A percentile compares a stretch with the other conserved stretches of the same genome.
Conservation (phyloP, 768 basidiomycete genomes). For the Terana coerulea region DNA sequence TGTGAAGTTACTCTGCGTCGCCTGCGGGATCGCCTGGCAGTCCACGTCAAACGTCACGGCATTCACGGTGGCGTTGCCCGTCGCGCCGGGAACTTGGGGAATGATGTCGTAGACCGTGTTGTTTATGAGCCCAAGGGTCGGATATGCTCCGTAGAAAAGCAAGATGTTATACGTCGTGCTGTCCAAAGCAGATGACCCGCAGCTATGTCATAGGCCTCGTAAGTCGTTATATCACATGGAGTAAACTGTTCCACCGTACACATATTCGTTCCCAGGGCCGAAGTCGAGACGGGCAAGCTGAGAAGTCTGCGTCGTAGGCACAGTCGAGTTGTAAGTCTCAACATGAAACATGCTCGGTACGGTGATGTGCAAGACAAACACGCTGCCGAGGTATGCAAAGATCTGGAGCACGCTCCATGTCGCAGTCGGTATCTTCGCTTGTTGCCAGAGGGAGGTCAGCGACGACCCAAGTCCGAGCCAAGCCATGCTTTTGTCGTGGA, state of each 20-base stretch:
- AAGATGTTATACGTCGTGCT: too few species aligned
- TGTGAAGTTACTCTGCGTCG: too few species aligned
- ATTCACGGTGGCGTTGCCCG: background rate
- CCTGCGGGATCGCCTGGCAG: background rate
- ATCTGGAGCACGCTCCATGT: background rate
- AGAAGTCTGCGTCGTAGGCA: too few species aligned
- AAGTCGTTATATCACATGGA: too few species aligned
- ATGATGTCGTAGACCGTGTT: constrained; percentile 6
- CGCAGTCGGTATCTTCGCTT: background rate
- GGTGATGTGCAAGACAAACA: background rate
- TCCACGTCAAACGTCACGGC: background rate
- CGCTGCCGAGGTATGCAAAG: background rate
- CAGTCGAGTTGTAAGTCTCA: background rate
- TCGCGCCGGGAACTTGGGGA: background rate
- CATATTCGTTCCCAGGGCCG: too few species aligned
- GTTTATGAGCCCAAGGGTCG: constrained; percentile 1
- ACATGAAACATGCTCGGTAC: background rate
- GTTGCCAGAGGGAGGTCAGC: background rate
- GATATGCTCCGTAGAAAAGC: too few species aligned
- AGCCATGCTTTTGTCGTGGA: background rate
- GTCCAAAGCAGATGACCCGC: too few species aligned
- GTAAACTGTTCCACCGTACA: too few species aligned
- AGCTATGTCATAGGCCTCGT: too few species aligned
- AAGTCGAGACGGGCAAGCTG: too few species aligned
- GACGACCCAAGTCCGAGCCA: background rate